These are phyloP conservation scores for Strigomonas culicis DNA, from an alignment of 208 protist species.

Conservation along the genomic window DNA sequence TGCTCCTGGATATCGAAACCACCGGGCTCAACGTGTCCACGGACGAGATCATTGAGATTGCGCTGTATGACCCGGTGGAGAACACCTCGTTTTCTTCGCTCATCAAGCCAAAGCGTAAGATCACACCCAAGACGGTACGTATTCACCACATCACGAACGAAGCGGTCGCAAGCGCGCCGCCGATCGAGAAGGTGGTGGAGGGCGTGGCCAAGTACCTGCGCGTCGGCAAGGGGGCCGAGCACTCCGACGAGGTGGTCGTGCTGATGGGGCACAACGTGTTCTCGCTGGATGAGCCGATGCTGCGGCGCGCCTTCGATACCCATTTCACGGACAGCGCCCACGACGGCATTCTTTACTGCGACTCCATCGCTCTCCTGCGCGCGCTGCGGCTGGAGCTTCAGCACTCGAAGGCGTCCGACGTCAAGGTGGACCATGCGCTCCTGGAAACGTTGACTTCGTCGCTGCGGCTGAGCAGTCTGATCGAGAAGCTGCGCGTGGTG, in stretches of 20 bases:
- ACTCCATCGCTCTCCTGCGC: slow-evolving; percentile 67
- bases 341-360: slow-evolving; percentile 79
- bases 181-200: slow-evolving; percentile 42
- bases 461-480: slow-evolving; percentile 60
- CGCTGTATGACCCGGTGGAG: slow-evolving; percentile 79
- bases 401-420: not conserved
- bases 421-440: slow-evolving; percentile 24
- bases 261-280: slow-evolving; percentile 87
- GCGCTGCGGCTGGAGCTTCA: slow-evolving; percentile 39
- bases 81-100: slow-evolving; percentile 71
- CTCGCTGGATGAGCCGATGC: slow-evolving; percentile 77
- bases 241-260: slow-evolving; percentile 59
- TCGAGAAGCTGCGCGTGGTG: slow-evolving; percentile 54
- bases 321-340: slow-evolving; percentile 26
- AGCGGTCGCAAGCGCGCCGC: slow-evolving; percentile 55
- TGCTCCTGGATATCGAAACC: slow-evolving; percentile 86
- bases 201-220: slow-evolving; percentile 66
- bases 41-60: slow-evolving; percentile 83
- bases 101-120: slow-evolving; percentile 62
- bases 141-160: slow-evolving; percentile 88
- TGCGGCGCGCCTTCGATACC: slow-evolving; percentile 56
- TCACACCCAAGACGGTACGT: slow-evolving; percentile 50
- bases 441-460: slow-evolving; percentile 60
- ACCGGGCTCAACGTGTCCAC: slow-evolving; percentile 78
- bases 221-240: slow-evolving; percentile 28